Conservation (phyloP, 805 yeast genomes). For the Lipomyces starkeyi region DNA sequence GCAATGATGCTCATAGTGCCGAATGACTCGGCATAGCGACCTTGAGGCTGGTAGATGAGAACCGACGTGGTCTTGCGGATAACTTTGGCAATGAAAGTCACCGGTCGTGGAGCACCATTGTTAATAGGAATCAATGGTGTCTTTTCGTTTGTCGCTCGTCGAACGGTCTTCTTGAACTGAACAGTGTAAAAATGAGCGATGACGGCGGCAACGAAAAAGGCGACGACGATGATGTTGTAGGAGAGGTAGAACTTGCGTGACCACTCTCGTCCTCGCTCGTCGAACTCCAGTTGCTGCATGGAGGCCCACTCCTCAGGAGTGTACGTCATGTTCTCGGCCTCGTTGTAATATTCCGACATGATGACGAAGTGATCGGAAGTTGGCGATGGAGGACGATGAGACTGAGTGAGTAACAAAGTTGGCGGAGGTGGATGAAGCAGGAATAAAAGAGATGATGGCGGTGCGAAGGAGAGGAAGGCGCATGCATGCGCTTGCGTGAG, state of each 20-base stretch:
- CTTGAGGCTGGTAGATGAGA: slow-evolving; percentile 36
- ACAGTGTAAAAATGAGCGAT: slow-evolving; percentile 36
- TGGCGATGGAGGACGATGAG: slow-evolving; percentile 3
- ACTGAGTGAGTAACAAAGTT: not conserved
- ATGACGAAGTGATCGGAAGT: slow-evolving; percentile 7
- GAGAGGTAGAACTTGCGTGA: slow-evolving; percentile 37
- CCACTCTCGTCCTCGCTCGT: slow-evolving; percentile 39
- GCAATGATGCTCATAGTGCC: slow-evolving; percentile 37
- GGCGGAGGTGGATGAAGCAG: not conserved
- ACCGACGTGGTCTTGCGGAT: slow-evolving; percentile 27
- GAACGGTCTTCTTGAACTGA: slow-evolving; percentile 38
- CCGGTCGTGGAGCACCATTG: slow-evolving; percentile 27
- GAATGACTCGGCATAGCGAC: slow-evolving; percentile 36
- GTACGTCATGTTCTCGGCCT: slow-evolving; percentile 30
- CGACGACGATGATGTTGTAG: slow-evolving; percentile 38
- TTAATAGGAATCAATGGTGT: slow-evolving; percentile 32
- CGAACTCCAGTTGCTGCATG: slow-evolving; percentile 37
- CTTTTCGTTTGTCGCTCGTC: slow-evolving; percentile 29
- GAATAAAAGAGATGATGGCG: not conserved
- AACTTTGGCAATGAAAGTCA: slow-evolving; percentile 14
- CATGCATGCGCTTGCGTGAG: not conserved
- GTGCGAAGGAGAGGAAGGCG: not conserved
- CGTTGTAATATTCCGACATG: slow-evolving; percentile 32
- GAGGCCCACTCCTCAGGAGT: slow-evolving; percentile 36
- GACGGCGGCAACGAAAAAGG: slow-evolving; percentile 34